These are phyloP conservation scores for Stemphylium lycopersici DNA, from an alignment of 2,329 filamentous ascomycete genomes.

Conservation along the genomic window DNA sequence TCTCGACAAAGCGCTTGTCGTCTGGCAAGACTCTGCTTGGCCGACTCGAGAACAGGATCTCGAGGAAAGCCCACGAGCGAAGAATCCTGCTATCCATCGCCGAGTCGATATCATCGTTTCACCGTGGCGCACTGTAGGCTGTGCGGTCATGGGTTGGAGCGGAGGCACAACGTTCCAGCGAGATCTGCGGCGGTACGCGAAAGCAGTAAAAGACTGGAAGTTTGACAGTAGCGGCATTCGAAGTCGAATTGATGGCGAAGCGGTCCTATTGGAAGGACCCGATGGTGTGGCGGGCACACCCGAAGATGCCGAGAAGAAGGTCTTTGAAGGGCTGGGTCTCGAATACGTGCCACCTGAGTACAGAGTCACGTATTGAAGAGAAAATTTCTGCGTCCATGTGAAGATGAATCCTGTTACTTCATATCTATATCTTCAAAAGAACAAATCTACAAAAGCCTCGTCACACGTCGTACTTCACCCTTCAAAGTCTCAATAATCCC, in stretches of 20 bases:
- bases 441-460: too few relatives aligned
- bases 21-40: conserved; percentile 77
- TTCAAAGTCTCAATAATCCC: background rate
- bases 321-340: conserved; percentile 79
- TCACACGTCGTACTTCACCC: conserved; percentile 1
- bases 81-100: conserved; percentile 77
- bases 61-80: conserved; percentile 47
- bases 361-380: conserved; percentile 52
- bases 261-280: conserved; percentile 69
- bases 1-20: conserved; percentile 88
- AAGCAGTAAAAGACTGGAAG: conserved; percentile 73
- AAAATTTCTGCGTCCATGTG: background rate
- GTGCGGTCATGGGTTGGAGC: conserved; percentile 86
- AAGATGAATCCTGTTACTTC: background rate
- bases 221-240: conserved; percentile 91
- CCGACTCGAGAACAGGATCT: conserved; percentile 48
- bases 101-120: conserved; percentile 91
- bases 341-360: conserved; percentile 51
- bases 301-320: conserved; percentile 75
- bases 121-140: conserved; percentile 88
- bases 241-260: conserved; percentile 69
- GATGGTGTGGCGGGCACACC: conserved; percentile 58
- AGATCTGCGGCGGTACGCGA: conserved; percentile 81
- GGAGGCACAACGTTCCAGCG: conserved; percentile 89
- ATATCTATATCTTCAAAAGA: background rate